phyloP scores from a whole-genome alignment of 164 flowering plant species.

The Amborella trichopoda region DNA sequence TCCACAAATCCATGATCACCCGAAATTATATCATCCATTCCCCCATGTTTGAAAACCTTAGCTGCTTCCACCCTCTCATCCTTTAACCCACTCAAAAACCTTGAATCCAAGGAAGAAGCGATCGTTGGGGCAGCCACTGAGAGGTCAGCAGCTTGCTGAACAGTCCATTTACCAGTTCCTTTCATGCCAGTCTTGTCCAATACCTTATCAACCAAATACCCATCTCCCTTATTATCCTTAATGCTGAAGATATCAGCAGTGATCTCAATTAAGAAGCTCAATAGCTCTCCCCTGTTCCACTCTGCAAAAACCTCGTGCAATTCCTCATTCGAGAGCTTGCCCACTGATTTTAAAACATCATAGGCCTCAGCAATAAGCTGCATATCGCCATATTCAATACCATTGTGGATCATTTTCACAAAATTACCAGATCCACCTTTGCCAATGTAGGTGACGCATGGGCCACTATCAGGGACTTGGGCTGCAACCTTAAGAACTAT shows the following conservation, averaged over 20 bases:
- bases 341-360: slow-evolving; percentile 60
- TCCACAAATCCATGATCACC: slow-evolving; percentile 38
- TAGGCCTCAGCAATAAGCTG: slow-evolving; percentile 72
- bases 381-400: slow-evolving; percentile 75
- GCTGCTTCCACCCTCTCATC: slow-evolving; percentile 64
- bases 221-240: slow-evolving; percentile 58
- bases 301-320: slow-evolving; percentile 41
- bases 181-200: slow-evolving; percentile 70
- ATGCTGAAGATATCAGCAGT: slow-evolving; percentile 71
- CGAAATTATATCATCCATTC: slow-evolving; percentile 22
- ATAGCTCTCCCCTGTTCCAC: slow-evolving; percentile 69
- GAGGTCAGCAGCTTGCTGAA: slow-evolving; percentile 72
- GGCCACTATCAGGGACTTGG: slow-evolving; percentile 64
- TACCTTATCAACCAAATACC: slow-evolving; percentile 57
- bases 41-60: slow-evolving; percentile 37
- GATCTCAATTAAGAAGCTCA: slow-evolving; percentile 61
- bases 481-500: slow-evolving; percentile 65
- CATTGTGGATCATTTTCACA: slow-evolving; percentile 64
- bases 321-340: slow-evolving; percentile 57
- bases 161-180: slow-evolving; percentile 74
- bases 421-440: slow-evolving; percentile 66
- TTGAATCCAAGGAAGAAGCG: slow-evolving; percentile 51
- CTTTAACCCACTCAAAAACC: slow-evolving; percentile 62
- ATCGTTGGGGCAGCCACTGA: slow-evolving; percentile 67
- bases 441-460: slow-evolving; percentile 63